Base-by-base conservation (phyloP, 176 grass and related monocot genomes). In the Zea mays region DNA sequence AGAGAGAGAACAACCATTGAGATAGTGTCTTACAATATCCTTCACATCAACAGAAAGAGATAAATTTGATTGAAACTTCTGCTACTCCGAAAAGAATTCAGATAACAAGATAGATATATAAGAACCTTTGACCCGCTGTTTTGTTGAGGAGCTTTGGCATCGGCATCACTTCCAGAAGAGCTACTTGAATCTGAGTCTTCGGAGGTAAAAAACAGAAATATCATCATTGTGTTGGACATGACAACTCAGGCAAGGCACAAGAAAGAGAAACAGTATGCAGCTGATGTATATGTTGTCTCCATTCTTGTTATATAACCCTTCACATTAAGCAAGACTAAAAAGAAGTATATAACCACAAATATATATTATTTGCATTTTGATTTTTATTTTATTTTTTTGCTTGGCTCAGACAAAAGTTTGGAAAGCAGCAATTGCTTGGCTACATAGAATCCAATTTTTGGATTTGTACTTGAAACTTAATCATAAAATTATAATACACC, bases 131-230 rank as follows among this genome's bases (percentile, higher is more conserved):
- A 51, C 45, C 68, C 83, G 52, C 44, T 86, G 21, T 73, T 65
- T 34, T 90, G 55, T 49, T 38, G 74, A 84, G 82, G 74, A 83
- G 69, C 79, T 90, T 96, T 93, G 43, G 67, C 76, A 80, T 90
- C 85, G 37, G 80, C 73, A 76, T 87, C 92, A 69, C 90, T 95
- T 85, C 79, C 90, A 65, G 96, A 98, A 78, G 89, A 93, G 81
- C 92, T 93, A 82, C 88, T 92, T 59, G 96, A 95, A 51, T 93
- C 96, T 14, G 96, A 99, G 84, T 88, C 92, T 96, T 72, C 65
- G 63, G 60, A 93, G 19, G 4, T 49, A 69, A 47, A 67, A 48
- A 78, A 14, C n/a, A 83, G 11, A 58, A 64, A 81, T 48, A 66
- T 58, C 14, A 50, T 61, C 65, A 81, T 40, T 45, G 35, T 41